A percentile compares a stretch with the other conserved stretches of the same genome.
phyloP scores from a whole-genome alignment of 208 protist genomes.

The Kentomonas sorsogonicus region DNA sequence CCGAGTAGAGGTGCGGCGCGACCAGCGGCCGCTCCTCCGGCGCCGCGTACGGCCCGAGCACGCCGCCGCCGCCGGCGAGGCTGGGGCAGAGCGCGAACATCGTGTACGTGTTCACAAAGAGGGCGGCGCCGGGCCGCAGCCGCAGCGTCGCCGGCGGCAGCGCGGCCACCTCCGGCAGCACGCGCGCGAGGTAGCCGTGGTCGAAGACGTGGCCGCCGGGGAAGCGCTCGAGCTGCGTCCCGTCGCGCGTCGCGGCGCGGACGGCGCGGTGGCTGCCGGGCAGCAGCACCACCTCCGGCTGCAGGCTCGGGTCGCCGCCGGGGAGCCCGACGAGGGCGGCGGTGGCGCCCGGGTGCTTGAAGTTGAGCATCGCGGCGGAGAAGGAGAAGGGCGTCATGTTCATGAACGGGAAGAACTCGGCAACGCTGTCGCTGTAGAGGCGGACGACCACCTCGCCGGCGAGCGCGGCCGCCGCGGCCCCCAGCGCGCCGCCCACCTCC shows the following conservation, averaged over 20 bases:
- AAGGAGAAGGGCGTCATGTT: constrained; percentile 65
- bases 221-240: constrained; percentile 52
- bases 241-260: constrained; percentile 42
- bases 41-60: constrained; percentile 20
- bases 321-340: background rate
- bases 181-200: constrained; percentile 47
- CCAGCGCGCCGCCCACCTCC: constrained; percentile 24
- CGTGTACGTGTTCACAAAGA: constrained; percentile 63
- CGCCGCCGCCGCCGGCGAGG: constrained; percentile 26
- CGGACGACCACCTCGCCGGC: constrained; percentile 66
- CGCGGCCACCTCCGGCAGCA: constrained; percentile 30
- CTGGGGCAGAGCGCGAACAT: constrained; percentile 33
- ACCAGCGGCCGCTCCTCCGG: constrained; percentile 14
- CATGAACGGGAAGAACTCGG: constrained; percentile 41
- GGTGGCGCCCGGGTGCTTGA: constrained; percentile 8
- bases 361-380: constrained; percentile 20
- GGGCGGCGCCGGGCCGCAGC: constrained; percentile 40
- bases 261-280: constrained; percentile 73
- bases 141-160: constrained; percentile 37
- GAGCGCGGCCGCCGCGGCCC: constrained; percentile 57
- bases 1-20: constrained; percentile 37
- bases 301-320: constrained; percentile 18
- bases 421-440: constrained; percentile 55
- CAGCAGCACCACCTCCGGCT: constrained; percentile 41
- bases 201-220: constrained; percentile 56